Conservation (phyloP, 495 filamentous ascomycete species). For the Aspergillus baeticus region DNA sequence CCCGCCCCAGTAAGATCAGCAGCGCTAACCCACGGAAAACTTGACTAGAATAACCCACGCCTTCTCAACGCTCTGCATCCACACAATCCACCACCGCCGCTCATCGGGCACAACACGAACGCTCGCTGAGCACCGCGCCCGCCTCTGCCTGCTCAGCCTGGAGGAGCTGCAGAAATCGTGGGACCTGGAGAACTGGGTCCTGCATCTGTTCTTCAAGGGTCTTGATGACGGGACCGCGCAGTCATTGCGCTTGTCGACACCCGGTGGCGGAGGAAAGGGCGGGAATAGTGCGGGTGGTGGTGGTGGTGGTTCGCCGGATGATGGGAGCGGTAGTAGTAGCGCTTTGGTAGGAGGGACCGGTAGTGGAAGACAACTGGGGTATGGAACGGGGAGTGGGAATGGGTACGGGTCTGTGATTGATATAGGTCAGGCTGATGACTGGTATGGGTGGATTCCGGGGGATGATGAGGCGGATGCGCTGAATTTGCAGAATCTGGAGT, state of each 20-base stretch:
- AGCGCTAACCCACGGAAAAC: not conserved
- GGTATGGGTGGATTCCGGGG: conserved; percentile 37
- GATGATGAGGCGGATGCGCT: conserved; percentile 39
- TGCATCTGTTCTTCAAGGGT: conserved; percentile 46
- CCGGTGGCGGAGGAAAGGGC: not conserved
- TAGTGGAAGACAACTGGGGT: not conserved
- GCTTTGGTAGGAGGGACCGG: too few species aligned
- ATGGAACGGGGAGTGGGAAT: not conserved
- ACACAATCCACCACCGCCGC: conserved; percentile 44
- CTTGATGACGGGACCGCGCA: conserved; percentile 44
- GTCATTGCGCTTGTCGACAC: conserved; percentile 30
- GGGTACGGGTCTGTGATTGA: not conserved
- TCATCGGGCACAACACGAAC: conserved; percentile 36
- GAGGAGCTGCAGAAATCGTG: conserved; percentile 49
- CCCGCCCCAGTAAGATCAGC: not conserved
- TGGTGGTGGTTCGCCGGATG: not conserved
- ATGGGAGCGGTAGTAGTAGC: conserved; percentile 4
- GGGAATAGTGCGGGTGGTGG: not conserved
- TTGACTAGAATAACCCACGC: conserved; percentile 46
- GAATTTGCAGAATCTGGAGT: conserved; percentile 41
- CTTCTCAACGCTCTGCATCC: conserved; percentile 48
- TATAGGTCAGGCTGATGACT: conserved; percentile 22
- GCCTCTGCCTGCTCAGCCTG: conserved; percentile 44
- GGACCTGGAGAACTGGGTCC: conserved; percentile 48
- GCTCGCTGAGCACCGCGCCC: conserved; percentile 46